Conservation (phyloP, 1,284 basidiomycete species). For the Vanrija sp. region DNA sequence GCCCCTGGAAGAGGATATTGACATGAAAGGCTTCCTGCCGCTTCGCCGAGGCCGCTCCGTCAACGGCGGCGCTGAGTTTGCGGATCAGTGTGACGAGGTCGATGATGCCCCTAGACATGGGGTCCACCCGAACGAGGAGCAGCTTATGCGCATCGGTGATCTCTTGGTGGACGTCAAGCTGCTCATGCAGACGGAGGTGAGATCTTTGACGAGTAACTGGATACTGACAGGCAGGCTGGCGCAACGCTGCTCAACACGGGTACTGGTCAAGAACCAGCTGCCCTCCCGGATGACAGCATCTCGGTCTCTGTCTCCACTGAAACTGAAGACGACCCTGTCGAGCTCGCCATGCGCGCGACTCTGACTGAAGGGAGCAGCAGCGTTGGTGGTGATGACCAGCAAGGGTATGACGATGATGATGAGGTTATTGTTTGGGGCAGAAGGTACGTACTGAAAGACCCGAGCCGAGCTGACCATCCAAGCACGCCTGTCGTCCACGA, state of each 20-base stretch:
- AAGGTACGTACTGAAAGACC: constrained; percentile 11
- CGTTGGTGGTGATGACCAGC: constrained; percentile 49
- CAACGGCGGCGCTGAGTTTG: constrained; percentile 45
- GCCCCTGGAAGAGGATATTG: constrained; percentile 85
- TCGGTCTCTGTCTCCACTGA: constrained; percentile 63
- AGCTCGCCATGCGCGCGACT: constrained; percentile 66
- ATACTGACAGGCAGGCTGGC: constrained; percentile 3
- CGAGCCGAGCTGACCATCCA: neutral
- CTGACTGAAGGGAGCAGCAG: constrained; percentile 52
- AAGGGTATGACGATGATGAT: constrained; percentile 32
- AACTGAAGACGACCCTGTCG: constrained; percentile 76
- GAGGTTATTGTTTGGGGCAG: constrained; percentile 39
- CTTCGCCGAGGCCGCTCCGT: constrained; percentile 56
- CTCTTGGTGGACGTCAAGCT: constrained; percentile 68
- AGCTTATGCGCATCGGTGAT: constrained; percentile 87
- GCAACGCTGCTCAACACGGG: constrained; percentile 1
- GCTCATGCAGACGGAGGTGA: constrained; percentile 35
- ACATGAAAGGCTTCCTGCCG: constrained; percentile 83
- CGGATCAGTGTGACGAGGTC: constrained; percentile 15
- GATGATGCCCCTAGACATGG: neutral
- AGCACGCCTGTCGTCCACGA: constrained; percentile 5
- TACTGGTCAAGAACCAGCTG: neutral
- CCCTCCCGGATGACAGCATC: constrained; percentile 50
- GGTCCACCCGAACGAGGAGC: constrained; percentile 85
- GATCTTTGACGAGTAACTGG: constrained; percentile 18